Conservation (phyloP, 1,284 basidiomycete species). For the Leccinum solheimii region DNA sequence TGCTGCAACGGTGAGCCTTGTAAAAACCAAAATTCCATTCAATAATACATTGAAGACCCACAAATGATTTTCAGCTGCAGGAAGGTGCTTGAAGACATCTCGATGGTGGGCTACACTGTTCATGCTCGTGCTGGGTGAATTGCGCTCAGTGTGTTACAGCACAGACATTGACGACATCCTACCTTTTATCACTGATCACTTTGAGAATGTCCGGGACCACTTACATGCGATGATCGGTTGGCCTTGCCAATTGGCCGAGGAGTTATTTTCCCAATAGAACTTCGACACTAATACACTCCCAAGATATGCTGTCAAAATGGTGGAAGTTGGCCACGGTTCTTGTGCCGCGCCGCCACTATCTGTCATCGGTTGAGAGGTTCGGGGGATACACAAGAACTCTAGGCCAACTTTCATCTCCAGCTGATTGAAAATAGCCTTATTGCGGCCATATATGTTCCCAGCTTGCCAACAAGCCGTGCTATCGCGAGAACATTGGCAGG, state of each 20-base stretch:
- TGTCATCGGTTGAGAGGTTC: no score
- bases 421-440: background rate
- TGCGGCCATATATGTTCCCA: background rate
- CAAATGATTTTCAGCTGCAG: background rate
- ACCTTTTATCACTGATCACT: slow-evolving; percentile 19
- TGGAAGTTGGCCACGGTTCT: background rate
- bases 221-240: slow-evolving; percentile 5
- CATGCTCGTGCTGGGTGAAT: background rate
- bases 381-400: background rate
- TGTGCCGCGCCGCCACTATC: background rate
- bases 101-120: background rate
- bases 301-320: background rate
- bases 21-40: slow-evolving; percentile 3
- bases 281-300: background rate
- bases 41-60: slow-evolving; percentile 2
- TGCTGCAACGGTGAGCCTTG: background rate
- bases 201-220: no score
- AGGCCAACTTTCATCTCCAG: background rate
- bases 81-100: background rate
- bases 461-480: slow-evolving; percentile 18
- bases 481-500: background rate
- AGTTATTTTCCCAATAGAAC: background rate
- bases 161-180: background rate
- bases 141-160: background rate
- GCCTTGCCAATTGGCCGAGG: slow-evolving; percentile 13